Percentiles rank a stretch among this genome's conserved stretches.
Evolutionary conservation across 2,329 filamentous ascomycete genomes (phyloP).

Genomic region (Trichophyton benhamiae): DNA sequence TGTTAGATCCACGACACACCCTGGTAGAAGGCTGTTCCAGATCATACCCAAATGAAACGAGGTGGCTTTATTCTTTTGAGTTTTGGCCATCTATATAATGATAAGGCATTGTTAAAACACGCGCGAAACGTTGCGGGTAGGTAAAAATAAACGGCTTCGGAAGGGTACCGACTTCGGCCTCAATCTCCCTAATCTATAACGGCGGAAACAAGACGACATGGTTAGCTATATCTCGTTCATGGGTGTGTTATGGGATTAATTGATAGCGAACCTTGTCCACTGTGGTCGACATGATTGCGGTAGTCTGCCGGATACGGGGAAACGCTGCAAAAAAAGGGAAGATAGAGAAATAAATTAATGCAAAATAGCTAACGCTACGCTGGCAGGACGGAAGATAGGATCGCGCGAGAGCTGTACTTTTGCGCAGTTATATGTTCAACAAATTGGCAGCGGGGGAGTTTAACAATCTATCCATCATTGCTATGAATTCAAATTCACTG

Average conservation of each 20-base stretch:
- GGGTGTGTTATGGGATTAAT: slow-evolving; percentile 1
- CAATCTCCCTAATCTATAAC: slow-evolving; percentile 82
- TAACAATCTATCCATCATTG: not conserved
- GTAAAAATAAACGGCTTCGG: not conserved
- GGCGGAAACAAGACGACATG: slow-evolving; percentile 24
- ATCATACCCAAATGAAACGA: slow-evolving; percentile 69
- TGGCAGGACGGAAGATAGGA: not conserved
- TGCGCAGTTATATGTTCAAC: not conserved
- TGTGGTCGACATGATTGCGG: slow-evolving; percentile 68
- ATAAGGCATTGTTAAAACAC: slow-evolving; percentile 13
- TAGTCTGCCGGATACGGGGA: not conserved
- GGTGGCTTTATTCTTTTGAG: slow-evolving; percentile 94
- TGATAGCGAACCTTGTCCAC: slow-evolving; percentile 66
- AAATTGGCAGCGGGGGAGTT: not conserved
- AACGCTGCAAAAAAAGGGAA: not conserved
- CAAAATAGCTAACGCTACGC: not conserved
- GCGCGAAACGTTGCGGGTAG: not conserved
- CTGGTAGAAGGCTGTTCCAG: not conserved
- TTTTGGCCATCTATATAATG: slow-evolving; percentile 66
- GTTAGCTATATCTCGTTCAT: slow-evolving; percentile 9
- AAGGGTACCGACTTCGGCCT: slow-evolving; percentile 62
- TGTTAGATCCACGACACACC: not conserved
- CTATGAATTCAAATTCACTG: not conserved
- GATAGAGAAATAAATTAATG: not conserved
- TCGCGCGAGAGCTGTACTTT: not conserved